Evolutionary conservation across 2,329 filamentous ascomycete species (phyloP), one percentile per base, ranked within the genome.

Genomic region (Hypoxylon sp.): DNA sequence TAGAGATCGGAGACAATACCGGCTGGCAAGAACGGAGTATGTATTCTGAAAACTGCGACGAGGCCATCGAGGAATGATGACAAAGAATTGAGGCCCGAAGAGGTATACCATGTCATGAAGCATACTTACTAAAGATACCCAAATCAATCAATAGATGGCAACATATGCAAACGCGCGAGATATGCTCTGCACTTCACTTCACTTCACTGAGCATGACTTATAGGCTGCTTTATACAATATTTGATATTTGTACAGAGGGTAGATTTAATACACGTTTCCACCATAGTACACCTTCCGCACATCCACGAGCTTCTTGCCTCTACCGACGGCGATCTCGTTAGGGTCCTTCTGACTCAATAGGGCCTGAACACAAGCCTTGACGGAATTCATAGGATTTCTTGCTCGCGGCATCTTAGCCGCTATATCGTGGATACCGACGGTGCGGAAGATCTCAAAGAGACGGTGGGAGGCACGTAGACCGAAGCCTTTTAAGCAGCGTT

Each of bases 231-330:
- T 46, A 59, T 67, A 67, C 60, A 72, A 22, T 44, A 22, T 44
- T 44, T 58, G 35, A 48, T 57, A 73, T 68, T 73, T 72, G 67
- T 71, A 74, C 72, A 74, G 11, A 14, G 47, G 53, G n/a, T 51
- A 6, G 52, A 35, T 67, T 64, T 44, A 73, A 53, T 65, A 87
- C 80, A 91, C 86, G 81, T 86, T 87, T 42, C 94, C 94, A 58
- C 93, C 94, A 82, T 98, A 98, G 84, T 99, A 99, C 77, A 98
- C 96, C 85, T 96, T 98, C 74, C 96, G 87, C 71, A 95, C 93
- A 84, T 99, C 96, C 35, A 99, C 94, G 78, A 99, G 80, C 87
- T 99, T 99, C 88, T 93, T 95, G 68, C 96, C 95, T 71, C 94
- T 85, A 58, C 94, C 95, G 54, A 92, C 87, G 63, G 96, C 96